A percentile compares a stretch with the other conserved stretches of the same genome.
Evolutionary conservation across 352 stramenopile species (phyloP).

Genomic region (Globisporangium echinulatum): DNA sequence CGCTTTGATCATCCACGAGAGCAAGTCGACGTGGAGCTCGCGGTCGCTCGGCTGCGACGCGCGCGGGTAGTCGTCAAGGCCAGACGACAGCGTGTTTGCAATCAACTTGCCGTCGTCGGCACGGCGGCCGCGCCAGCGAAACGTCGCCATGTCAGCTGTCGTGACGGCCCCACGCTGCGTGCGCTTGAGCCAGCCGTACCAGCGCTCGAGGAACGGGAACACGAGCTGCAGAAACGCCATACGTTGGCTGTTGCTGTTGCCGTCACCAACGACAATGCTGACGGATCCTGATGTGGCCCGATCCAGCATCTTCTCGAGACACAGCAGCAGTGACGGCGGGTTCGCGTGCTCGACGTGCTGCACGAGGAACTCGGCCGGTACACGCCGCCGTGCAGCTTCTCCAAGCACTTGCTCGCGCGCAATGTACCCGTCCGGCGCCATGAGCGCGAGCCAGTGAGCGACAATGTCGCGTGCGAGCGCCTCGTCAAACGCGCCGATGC

Average conservation of each 20-base stretch:
- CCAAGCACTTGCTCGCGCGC: slow-evolving; percentile 89
- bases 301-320: slow-evolving; percentile 72
- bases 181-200: slow-evolving; percentile 72
- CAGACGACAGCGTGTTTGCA: slow-evolving; percentile 88
- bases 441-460: slow-evolving; percentile 81
- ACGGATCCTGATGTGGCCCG: slow-evolving; percentile 1
- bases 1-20: slow-evolving; percentile 86
- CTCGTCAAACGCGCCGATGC: slow-evolving; percentile 73
- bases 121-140: slow-evolving; percentile 80
- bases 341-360: slow-evolving; percentile 91
- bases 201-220: slow-evolving; percentile 68
- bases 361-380: slow-evolving; percentile 87
- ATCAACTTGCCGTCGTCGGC: slow-evolving; percentile 73
- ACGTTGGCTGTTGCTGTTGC: slow-evolving; percentile 12
- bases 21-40: slow-evolving; percentile 89
- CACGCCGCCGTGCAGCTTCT: slow-evolving; percentile 50
- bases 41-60: slow-evolving; percentile 57
- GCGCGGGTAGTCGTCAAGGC: slow-evolving; percentile 91
- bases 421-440: slow-evolving; percentile 89
- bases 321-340: slow-evolving; percentile 85
- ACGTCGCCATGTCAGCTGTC: slow-evolving; percentile 24
- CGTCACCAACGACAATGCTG: neutral
- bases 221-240: slow-evolving; percentile 35
- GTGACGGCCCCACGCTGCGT: slow-evolving; percentile 47
- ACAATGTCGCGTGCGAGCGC: slow-evolving; percentile 76